Base-by-base conservation (phyloP, 2,329 filamentous ascomycete genomes). In the Penicillium fuscoglaucum region DNA sequence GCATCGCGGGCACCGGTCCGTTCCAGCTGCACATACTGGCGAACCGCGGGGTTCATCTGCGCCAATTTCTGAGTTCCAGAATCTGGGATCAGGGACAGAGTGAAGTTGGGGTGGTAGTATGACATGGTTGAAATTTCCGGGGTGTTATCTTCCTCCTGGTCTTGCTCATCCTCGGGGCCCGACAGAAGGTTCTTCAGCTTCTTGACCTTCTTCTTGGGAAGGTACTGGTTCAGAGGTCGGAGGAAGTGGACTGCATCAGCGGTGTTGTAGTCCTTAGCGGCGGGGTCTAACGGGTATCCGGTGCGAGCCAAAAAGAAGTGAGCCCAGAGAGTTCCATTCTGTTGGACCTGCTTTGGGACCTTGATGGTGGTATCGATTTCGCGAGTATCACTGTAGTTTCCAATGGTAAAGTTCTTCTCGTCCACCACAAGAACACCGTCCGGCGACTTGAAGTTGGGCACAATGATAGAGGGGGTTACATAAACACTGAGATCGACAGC, bases 31-130 rank as follows among this genome's bases (percentile, higher is more conserved):
- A 97, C 79, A 72, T 90, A 95, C 69, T 91, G 88, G 52, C 88
- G 86, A 56, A 90, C 79, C 0, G 91, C 90, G 1, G 90, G 89
- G 61, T 90, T 87, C 64, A 93, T 80, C 55, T 81, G 79, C 24
- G 82, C 80, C 65, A 87, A 92, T 29, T 83, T 83, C 71, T 90
- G 80, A 7, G 88, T 82, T 24, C 92, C 93, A 41, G 87, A 81
- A 68, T 92, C 88, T 3, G 93, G 91, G 50, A 99, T 85, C 68
- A 98, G 87, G 6, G 92, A 90, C 61, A 99, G 81, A 51, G 90
- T 96, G 67, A 96, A 89, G 76, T 99, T 99, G 7, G 95, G 90
- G 76, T 99, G 95, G 74, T 97, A 99, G 79, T 93, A 96, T 55
- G 88, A 96, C 46, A 84, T 86, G 62, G 96, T 85, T 53, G 88